Conservation (phyloP, 352 stramenopile genomes). For the Pseudoperonospora humuli region DNA sequence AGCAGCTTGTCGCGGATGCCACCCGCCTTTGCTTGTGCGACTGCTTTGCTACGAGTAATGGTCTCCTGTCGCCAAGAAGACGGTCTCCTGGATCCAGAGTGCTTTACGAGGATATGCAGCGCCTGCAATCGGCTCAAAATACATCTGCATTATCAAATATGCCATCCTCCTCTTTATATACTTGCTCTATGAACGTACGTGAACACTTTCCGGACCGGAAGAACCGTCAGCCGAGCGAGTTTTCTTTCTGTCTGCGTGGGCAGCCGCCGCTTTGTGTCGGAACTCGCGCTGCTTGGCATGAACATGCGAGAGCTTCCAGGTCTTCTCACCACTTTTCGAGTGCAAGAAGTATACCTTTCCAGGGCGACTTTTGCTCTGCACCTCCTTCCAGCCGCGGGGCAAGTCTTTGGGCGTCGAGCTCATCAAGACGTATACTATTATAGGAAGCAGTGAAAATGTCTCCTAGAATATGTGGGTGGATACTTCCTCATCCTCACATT, state of each 20-base stretch:
- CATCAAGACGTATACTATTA: too few species aligned
- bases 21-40: slow-evolving; percentile 66
- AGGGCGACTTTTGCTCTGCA: slow-evolving; percentile 83
- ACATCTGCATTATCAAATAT: not conserved
- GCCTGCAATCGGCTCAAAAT: slow-evolving; percentile 20
- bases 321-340: slow-evolving; percentile 80
- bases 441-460: too few species aligned
- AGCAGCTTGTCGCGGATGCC: slow-evolving; percentile 80
- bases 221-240: slow-evolving; percentile 10
- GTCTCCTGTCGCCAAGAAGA: slow-evolving; percentile 84
- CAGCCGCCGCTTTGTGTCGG: slow-evolving; percentile 35
- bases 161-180: not conserved
- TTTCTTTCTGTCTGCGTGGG: slow-evolving; percentile 28
- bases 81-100: slow-evolving; percentile 67
- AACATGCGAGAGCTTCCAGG: slow-evolving; percentile 80
- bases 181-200: slow-evolving; percentile 18
- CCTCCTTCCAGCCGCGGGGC: slow-evolving; percentile 77
- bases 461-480: too few species aligned
- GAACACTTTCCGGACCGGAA: slow-evolving; percentile 34
- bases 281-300: slow-evolving; percentile 76
- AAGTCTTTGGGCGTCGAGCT: slow-evolving; percentile 51
- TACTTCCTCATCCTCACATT: too few species aligned
- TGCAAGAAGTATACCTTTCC: slow-evolving; percentile 83
- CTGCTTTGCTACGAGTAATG: slow-evolving; percentile 84
- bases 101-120: slow-evolving; percentile 87